Conservation (phyloP, 352 stramenopile genomes). For the Elongisporangium prolatum region DNA sequence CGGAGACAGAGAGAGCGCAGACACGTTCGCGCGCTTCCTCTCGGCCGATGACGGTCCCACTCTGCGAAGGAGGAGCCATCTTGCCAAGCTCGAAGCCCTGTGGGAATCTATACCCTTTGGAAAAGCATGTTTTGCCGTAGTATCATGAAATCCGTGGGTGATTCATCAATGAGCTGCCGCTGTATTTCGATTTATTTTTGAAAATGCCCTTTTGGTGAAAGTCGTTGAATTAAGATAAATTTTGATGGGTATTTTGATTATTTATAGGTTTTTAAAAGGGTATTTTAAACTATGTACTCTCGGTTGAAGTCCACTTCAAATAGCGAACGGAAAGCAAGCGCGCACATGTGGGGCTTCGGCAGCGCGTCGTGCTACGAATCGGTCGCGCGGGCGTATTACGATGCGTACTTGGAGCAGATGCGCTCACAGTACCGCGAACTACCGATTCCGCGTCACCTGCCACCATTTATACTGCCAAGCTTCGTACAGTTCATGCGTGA, state of each 20-base stretch:
- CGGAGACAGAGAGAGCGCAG: neutral
- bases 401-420: neutral
- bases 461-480: neutral
- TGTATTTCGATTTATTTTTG: neutral
- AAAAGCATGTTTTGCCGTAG: neutral
- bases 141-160: neutral
- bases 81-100: neutral
- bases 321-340: neutral
- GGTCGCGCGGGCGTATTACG: neutral
- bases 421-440: neutral
- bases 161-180: neutral
- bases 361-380: neutral
- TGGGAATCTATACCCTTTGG: neutral
- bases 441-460: neutral
- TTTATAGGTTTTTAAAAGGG: neutral
- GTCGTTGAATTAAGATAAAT: neutral
- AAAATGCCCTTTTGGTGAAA: neutral
- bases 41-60: neutral
- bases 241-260: neutral
- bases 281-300: neutral
- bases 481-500: neutral
- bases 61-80: neutral
- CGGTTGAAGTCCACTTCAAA: neutral
- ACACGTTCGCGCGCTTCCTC: neutral
- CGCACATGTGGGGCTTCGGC: neutral